Evolutionary conservation across 306 rosid species (phyloP).

Genomic region (Quercus alba): DNA sequence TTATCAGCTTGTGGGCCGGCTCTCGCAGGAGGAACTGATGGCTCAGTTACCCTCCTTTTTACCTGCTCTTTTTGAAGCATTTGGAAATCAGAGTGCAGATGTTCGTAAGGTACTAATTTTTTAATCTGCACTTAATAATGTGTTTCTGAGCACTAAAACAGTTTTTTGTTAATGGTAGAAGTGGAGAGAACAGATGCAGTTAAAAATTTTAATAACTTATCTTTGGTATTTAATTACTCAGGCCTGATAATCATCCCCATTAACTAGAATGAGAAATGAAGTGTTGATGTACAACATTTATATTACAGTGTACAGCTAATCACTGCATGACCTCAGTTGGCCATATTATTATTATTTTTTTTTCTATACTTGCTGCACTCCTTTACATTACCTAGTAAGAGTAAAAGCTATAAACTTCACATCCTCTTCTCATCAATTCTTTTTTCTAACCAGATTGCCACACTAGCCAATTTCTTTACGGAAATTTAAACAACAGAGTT

Average conservation of each 20-base stretch:
- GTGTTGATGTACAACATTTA: neutral
- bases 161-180: constrained; percentile 2
- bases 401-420: neutral
- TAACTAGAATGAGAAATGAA: neutral
- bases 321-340: neutral
- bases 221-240: neutral
- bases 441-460: neutral
- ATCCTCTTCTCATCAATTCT: neutral
- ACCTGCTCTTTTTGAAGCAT: constrained; percentile 95
- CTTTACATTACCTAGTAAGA: neutral
- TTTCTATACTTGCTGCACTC: neutral
- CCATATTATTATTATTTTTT: neutral
- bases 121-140: constrained; percentile 8
- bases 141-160: neutral
- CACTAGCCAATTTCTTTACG: neutral
- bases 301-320: neutral
- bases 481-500: neutral
- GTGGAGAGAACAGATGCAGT: neutral
- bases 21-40: constrained; percentile 87
- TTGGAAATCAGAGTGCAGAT: constrained; percentile 96
- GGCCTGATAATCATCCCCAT: neutral
- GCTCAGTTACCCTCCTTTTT: constrained; percentile 84
- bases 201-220: neutral
- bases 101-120: constrained; percentile 77
- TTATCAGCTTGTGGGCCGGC: constrained; percentile 78